Evolutionary conservation across 1,139 yeast genomes (phyloP).

Genomic region (Kodamaea alishanica): DNA sequence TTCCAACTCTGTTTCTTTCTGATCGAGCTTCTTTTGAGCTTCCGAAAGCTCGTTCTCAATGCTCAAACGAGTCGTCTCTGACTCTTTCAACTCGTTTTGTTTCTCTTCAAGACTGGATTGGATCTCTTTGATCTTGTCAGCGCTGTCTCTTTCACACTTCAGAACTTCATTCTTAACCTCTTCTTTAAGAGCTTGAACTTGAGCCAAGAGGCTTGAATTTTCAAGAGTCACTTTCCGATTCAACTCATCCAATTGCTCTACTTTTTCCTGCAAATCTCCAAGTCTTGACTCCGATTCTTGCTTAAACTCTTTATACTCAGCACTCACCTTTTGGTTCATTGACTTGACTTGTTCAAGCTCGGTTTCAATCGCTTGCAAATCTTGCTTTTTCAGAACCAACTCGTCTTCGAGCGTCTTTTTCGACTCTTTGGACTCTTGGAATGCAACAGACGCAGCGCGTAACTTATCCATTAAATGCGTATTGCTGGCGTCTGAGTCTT

Average conservation of each 20-base stretch:
- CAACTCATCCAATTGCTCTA: slow-evolving; percentile 15
- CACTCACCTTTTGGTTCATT: slow-evolving; percentile 7
- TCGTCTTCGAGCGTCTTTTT: slow-evolving; percentile 15
- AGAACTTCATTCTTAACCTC: neutral
- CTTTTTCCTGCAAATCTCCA: slow-evolving; percentile 12
- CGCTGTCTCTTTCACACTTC: neutral
- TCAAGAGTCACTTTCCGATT: neutral
- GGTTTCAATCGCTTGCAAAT: slow-evolving; percentile 1
- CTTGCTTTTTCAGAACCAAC: slow-evolving; percentile 3
- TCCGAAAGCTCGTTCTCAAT: neutral
- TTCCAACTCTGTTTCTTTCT: neutral
- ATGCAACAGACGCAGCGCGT: slow-evolving; percentile 44
- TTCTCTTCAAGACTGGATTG: neutral
- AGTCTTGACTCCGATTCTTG: slow-evolving; percentile 4
- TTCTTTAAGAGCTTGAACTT: slow-evolving; percentile 1
- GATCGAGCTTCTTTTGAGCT: neutral
- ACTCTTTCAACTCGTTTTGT: slow-evolving; percentile 17
- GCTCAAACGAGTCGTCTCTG: neutral
- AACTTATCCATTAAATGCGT: slow-evolving; percentile 42
- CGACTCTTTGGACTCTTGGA: slow-evolving; percentile 36
- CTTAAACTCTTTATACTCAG: slow-evolving; percentile 4
- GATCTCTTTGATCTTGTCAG: no score
- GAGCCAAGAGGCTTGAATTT: neutral
- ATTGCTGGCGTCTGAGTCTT: slow-evolving; percentile 34
- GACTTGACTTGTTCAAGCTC: slow-evolving; percentile 9